These are phyloP conservation scores for Cladosporium sp. DNA, from an alignment of 2,329 filamentous ascomycete species.

Conservation along the genomic window DNA sequence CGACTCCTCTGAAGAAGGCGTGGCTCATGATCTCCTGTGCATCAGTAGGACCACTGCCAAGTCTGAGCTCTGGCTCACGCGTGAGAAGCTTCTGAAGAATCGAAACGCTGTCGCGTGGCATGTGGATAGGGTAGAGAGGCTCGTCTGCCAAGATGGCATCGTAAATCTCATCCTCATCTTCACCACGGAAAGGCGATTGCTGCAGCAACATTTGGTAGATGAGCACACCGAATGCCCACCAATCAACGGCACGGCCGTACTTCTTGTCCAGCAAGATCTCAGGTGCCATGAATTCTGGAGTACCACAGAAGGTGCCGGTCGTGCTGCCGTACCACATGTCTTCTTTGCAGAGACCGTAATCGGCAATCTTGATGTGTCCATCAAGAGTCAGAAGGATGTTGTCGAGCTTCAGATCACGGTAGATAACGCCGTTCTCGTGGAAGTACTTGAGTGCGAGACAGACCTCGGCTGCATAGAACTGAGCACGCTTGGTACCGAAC, in stretches of 20 bases:
- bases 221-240: slow-evolving; percentile 98
- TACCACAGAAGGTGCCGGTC: slow-evolving; percentile 97
- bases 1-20: slow-evolving; percentile 95
- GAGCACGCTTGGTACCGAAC: slow-evolving; percentile 91
- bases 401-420: slow-evolving; percentile 75
- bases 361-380: slow-evolving; percentile 96
- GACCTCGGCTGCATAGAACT: slow-evolving; percentile 97
- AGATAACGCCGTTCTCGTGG: slow-evolving; percentile 98
- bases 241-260: slow-evolving; percentile 94
- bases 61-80: slow-evolving; percentile 84
- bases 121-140: slow-evolving; percentile 95
- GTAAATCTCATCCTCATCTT: slow-evolving; percentile 99
- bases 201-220: slow-evolving; percentile 99
- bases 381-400: slow-evolving; percentile 93
- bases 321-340: slow-evolving; percentile 99
- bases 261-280: slow-evolving; percentile 99
- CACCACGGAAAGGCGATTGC: slow-evolving; percentile 96
- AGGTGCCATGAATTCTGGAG: slow-evolving; percentile 99
- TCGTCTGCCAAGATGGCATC: slow-evolving; percentile 97
- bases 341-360: slow-evolving; percentile 98
- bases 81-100: slow-evolving; percentile 97
- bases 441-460: slow-evolving; percentile 98
- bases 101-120: slow-evolving; percentile 95
- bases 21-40: slow-evolving; percentile 99
- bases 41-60: slow-evolving; percentile 92